A percentile compares a stretch with the other conserved stretches of the same genome.
phyloP scores from a whole-genome alignment of 164 flowering plant species.

The Chloranthus sessilifolius region DNA sequence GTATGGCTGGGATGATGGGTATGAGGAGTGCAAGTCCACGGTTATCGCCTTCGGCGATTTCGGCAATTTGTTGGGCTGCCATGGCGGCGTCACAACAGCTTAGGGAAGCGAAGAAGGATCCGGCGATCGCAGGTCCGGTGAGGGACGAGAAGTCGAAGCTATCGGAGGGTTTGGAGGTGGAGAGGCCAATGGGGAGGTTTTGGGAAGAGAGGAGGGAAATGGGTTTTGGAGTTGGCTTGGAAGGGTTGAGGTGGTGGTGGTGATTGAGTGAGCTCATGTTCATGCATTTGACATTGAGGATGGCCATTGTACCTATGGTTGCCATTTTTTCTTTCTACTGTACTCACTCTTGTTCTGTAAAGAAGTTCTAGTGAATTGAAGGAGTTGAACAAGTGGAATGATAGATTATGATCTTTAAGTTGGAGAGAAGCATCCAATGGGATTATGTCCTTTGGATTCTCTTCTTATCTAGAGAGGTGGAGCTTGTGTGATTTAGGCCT shows the following conservation, averaged over 20 bases:
- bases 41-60: constrained; percentile 66
- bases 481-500: constrained; percentile 2
- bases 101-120: constrained; percentile 46
- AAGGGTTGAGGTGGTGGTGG: constrained; percentile 18
- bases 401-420: neutral
- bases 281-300: constrained; percentile 49
- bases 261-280: constrained; percentile 31
- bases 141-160: constrained; percentile 15
- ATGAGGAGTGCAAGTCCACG: constrained; percentile 74
- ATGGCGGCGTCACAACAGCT: constrained; percentile 63
- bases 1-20: constrained; percentile 76
- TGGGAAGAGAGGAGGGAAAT: constrained; percentile 45
- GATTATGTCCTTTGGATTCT: constrained; percentile 3
- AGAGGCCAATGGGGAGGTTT: constrained; percentile 51
- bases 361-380: too few relatives aligned
- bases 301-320: constrained; percentile 41
- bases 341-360: too few relatives aligned
- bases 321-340: too few relatives aligned
- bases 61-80: constrained; percentile 67
- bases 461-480: constrained; percentile 14
- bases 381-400: too few relatives aligned
- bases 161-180: constrained; percentile 20
- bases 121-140: constrained; percentile 59
- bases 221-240: constrained; percentile 39
- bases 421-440: constrained; percentile 2